Evolutionary conservation across 768 basidiomycete species (phyloP).

Genomic region (Fomitopsis serialis): DNA sequence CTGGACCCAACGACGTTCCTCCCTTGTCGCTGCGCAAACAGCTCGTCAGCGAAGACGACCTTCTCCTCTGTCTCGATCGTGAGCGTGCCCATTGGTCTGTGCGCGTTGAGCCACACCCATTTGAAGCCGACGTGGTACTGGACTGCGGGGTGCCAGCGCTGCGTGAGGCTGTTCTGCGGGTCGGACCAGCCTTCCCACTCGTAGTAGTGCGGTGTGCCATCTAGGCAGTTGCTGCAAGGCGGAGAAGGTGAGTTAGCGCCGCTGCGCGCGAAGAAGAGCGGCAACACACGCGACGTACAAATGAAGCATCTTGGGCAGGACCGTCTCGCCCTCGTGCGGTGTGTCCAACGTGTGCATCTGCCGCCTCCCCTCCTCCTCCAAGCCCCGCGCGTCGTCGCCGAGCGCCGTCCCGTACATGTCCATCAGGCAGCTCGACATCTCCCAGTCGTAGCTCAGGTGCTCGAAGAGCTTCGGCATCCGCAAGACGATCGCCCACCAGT

Average conservation of each 20-base stretch:
- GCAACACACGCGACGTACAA: conserved; percentile 31
- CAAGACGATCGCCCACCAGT: conserved; percentile 50
- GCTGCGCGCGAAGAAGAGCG: too few relatives aligned
- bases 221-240: conserved; percentile 36
- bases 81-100: conserved; percentile 21
- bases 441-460: conserved; percentile 41
- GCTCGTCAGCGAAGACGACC: conserved; percentile 37
- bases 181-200: conserved; percentile 45
- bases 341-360: conserved; percentile 33
- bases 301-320: conserved; percentile 44
- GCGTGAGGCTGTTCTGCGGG: conserved; percentile 30
- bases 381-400: conserved; percentile 32
- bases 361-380: conserved; percentile 29
- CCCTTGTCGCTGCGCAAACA: conserved; percentile 13
- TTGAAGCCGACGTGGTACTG: conserved; percentile 42
- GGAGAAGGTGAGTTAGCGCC: too few relatives aligned
- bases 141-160: conserved; percentile 40
- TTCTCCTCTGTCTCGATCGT: conserved; percentile 29
- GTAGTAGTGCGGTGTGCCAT: conserved; percentile 34
- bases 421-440: conserved; percentile 43
- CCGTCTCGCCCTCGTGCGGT: conserved; percentile 35
- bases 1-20: background rate
- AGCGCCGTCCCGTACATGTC: conserved; percentile 41
- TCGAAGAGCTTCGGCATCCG: conserved; percentile 35
- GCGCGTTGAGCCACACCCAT: conserved; percentile 44